phyloP scores from a whole-genome alignment of 306 rosid genomes.

The Sicyos edulis region DNA sequence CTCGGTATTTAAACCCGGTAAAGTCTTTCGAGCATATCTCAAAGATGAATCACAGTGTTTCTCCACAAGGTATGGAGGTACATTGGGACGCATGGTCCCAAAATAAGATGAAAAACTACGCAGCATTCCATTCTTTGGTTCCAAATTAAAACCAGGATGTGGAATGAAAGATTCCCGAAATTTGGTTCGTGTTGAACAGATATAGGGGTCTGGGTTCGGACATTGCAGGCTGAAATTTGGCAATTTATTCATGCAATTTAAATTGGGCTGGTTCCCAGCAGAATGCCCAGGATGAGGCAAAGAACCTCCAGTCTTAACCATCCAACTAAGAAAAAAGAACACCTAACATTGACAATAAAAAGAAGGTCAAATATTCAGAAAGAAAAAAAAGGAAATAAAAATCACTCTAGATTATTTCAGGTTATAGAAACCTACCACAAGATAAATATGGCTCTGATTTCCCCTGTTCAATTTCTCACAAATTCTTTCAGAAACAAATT shows the following conservation, averaged over 20 bases:
- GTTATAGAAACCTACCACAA: conserved; percentile 29
- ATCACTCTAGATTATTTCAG: neutral
- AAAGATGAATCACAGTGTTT: conserved; percentile 5
- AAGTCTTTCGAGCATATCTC: conserved; percentile 24
- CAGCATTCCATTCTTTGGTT: conserved; percentile 32
- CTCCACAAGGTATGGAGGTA: conserved; percentile 29
- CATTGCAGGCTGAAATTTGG: conserved; percentile 28
- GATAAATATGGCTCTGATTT: conserved; percentile 32
- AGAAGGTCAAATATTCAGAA: neutral
- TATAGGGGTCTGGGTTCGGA: conserved; percentile 27
- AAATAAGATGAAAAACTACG: conserved; percentile 25
- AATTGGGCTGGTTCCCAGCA: conserved; percentile 48
- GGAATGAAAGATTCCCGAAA: conserved; percentile 37
- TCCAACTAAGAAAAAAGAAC: conserved; percentile 31
- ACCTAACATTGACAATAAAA: conserved; percentile 27
- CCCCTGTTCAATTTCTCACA: conserved; percentile 33
- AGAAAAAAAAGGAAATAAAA: neutral
- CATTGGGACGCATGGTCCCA: conserved; percentile 27
- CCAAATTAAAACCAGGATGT: conserved; percentile 29
- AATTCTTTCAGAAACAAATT: conserved; percentile 29
- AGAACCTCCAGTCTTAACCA: conserved; percentile 52
- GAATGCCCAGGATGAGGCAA: conserved; percentile 44
- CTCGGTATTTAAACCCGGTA: conserved; percentile 35
- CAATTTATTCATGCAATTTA: conserved; percentile 28
- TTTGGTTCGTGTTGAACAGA: conserved; percentile 31